Base-by-base conservation (phyloP, 2,329 filamentous ascomycete species). In the Neonectria faginata region DNA sequence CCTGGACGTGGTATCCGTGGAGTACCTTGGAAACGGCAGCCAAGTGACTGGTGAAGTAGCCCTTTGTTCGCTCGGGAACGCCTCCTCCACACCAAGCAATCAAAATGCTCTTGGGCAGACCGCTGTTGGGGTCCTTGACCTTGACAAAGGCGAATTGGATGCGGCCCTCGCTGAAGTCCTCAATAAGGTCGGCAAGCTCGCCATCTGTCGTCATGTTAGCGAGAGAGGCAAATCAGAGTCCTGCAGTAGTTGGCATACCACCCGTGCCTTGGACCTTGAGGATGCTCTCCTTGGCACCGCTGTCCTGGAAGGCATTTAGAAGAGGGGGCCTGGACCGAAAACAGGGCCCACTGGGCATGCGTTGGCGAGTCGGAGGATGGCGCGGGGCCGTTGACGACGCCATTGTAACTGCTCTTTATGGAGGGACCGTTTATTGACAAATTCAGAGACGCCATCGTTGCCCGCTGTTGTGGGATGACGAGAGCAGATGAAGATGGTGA, bases 61-160 rank as follows among this genome's bases (percentile, higher is more conserved):
- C 96, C 82, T 98, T 99, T 66, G 95, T 98, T 74, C 95, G 87
- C 82, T 99, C 96, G n/a, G 96, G 96, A 16, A 99, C 96, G 73
- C 96, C 96, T 76, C 97, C 95, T 70, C 96, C 96, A 79, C 96
- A 99, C 92, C 96, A 99, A 70, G 92, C 94, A 77, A 99, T 93
- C 70, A 99, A 86, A 64, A 97, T 93, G 78, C 90, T 92, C 84
- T 99, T 99, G 54, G 95, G 94, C 16, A 99, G 88, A 22, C 83
- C 84, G 3, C 92, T 93, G 79, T 99, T 99, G 60, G 94, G 92
- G 77, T 99, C 96, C 79, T 94, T 97, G 82, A 99, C 91, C 82
- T 97, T 97, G 74, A 96, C 90, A 76, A 97, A 98, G 29, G 94
- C 96, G 81, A 97, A 99, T 81, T 99, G 96, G 71, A 99, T 92